phyloP scores from a whole-genome alignment of 2,329 filamentous ascomycete species.

The Ceratocystis ficicola region DNA sequence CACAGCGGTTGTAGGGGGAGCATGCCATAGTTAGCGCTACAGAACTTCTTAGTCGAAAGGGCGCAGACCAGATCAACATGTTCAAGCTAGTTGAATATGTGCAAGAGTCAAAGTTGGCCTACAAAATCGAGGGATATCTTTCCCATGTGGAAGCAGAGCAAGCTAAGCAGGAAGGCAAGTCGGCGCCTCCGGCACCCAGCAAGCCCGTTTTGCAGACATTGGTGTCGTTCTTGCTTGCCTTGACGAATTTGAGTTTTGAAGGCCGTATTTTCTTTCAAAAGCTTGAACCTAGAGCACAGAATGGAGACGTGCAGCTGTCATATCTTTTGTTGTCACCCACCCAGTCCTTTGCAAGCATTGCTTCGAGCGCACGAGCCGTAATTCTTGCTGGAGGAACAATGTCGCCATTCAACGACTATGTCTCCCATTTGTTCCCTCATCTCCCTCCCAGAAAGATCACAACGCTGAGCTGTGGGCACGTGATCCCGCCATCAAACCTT shows the following conservation, averaged over 20 bases:
- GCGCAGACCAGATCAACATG: slow-evolving; percentile 88
- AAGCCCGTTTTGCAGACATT: slow-evolving; percentile 45
- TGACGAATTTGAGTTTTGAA: slow-evolving; percentile 74
- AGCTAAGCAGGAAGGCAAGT: slow-evolving; percentile 26
- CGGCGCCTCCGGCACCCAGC: slow-evolving; percentile 22
- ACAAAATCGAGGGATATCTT: slow-evolving; percentile 86
- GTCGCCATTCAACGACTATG: slow-evolving; percentile 92
- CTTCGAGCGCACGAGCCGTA: slow-evolving; percentile 71
- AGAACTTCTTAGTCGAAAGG: slow-evolving; percentile 66
- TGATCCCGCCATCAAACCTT: slow-evolving; percentile 73
- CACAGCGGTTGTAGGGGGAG: slow-evolving; percentile 28
- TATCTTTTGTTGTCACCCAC: slow-evolving; percentile 88
- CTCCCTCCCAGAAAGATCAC: slow-evolving; percentile 51
- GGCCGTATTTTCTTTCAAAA: slow-evolving; percentile 54
- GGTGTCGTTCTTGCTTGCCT: slow-evolving; percentile 55
- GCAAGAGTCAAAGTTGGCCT: slow-evolving; percentile 80
- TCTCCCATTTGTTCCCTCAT: slow-evolving; percentile 71
- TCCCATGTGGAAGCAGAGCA: slow-evolving; percentile 46
- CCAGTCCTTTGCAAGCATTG: slow-evolving; percentile 78
- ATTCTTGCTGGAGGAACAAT: slow-evolving; percentile 92
- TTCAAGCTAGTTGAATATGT: slow-evolving; percentile 81
- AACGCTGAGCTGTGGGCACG: slow-evolving; percentile 85
- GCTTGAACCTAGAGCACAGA: slow-evolving; percentile 26
- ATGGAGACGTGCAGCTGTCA: slow-evolving; percentile 48
- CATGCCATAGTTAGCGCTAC: slow-evolving; percentile 61